Evolutionary conservation across 208 protist species (phyloP), one percentile per base, ranked within the genome.

Genomic region (Trypanosoma brucei): DNA sequence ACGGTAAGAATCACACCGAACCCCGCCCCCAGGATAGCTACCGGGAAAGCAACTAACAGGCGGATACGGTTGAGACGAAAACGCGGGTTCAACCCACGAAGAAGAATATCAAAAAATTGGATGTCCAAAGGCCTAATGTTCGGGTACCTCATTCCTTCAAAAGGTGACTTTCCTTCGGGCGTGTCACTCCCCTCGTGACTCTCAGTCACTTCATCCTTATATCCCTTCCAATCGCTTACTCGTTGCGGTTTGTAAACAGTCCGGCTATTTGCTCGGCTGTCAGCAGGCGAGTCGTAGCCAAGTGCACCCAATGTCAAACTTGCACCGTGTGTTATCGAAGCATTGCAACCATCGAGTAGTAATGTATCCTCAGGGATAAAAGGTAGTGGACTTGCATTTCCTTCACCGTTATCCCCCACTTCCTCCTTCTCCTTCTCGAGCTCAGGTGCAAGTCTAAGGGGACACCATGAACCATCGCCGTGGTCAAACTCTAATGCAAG

Each of bases 91-190:
- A 75, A 40, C 33, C 73, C 70, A 48, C 80, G 61, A 35, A 58
- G 55, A n/a, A 93, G 59, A 33, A 93, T 63, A 9, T 71, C 38
- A 2, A 40, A 62, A 5, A 86, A 51, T 1, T 81, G 81, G 45
- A 78, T 61, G 44, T 86, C 76, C 1, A 79, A 75, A 46, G 83
- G 86, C 3, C 72, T 65, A 14, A 88, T 62, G 50, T 76, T 93
- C 2, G 86, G 86, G 64, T 88, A 93, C n/a, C 60, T 62, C 63
- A 90, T 76, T 9, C 51, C 35, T 9, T 55, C 55, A 58, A 89
- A 93, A 8, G 86, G 86, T 35, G 61, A 62, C 22, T 67, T 22
- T 49, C 8, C 36, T 44, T 65, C 42, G 55, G 13, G 46, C 59
- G 52, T 62, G 64, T 78, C 22, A 57, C 52, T 31, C 44, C 8